Evolutionary conservation across 768 basidiomycete genomes (phyloP), one percentile per base, ranked within the genome.

Genomic region (Cyclocybe aegerita): DNA sequence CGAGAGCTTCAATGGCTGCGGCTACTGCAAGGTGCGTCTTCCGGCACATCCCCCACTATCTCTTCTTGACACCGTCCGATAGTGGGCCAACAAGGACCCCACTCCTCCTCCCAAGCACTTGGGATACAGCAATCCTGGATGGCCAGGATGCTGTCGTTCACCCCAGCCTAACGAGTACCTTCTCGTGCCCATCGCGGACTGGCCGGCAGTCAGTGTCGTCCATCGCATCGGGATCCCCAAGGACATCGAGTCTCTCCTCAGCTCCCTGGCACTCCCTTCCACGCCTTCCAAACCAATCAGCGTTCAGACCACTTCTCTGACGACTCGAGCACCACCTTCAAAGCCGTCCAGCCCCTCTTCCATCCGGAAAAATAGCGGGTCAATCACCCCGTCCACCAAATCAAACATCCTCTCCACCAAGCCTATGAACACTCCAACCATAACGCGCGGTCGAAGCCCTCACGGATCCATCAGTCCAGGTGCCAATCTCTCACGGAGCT

Each of bases 91-190:
- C 55, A 74, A 73, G 8, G 79, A 75, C 61, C 81, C 81, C 9
- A 70, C 76, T 17, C 64, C 79, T 32, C 70, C 76, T 12, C 61
- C 79, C 50, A 83, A 83, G 62, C 70, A 70, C 45, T 69, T 78
- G 31, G 80, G 80, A 12, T 80, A 79, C 63, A 71, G 77, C 63
- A 93, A 92, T 60, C 80, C 79, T 32, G 90, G 90, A 15, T 93
- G 89, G 88, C 91, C 91, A 37, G 90, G 90, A 35, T 93, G 90
- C 73, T 93, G 90, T 74, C 83, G 89, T n/a, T 72, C 89, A 0
- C 90, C 90, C 1, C 69, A 68, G 29, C 58, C 72, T 12, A 70
- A 63, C 48, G 90, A 93, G 65, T 75, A 79, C 58, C 75, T 77
- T 55, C 64, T 78, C 56, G 84, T 93, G 49, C 81, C 78, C 15